Conservation (phyloP, 306 rosid species). For the Clitoria ternatea region DNA sequence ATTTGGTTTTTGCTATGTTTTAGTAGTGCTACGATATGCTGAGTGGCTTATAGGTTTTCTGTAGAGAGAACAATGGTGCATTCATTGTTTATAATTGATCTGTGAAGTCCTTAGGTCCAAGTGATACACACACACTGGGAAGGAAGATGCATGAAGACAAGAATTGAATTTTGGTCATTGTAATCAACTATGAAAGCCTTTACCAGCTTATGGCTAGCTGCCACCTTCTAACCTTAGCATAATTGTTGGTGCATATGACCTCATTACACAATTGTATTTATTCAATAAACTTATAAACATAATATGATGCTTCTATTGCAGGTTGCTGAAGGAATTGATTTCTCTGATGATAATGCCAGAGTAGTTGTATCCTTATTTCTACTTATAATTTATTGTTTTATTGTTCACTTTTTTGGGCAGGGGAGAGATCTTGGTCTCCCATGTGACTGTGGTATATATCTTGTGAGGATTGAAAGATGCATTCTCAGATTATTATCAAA, state of each 20-base stretch:
- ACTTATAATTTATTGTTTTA: background rate
- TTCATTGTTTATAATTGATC: background rate
- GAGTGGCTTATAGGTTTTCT: background rate
- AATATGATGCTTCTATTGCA: constrained; percentile 53
- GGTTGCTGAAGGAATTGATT: constrained; percentile 98
- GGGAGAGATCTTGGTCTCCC: constrained; percentile 3
- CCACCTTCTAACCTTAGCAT: background rate
- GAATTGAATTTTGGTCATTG: background rate
- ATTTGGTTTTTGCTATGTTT: constrained; percentile 9
- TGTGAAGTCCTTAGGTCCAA: background rate
- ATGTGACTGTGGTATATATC: background rate
- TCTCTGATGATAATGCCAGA: constrained; percentile 91
- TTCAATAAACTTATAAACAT: constrained; percentile 21
- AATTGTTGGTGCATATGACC: constrained; percentile 1
- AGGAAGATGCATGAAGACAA: background rate
- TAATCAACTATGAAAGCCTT: background rate
- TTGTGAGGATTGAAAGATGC: background rate
- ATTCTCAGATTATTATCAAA: constrained; percentile 10
- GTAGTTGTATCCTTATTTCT: constrained; percentile 81
- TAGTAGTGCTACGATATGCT: background rate
- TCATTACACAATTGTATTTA: constrained; percentile 16
- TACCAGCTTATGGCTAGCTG: background rate
- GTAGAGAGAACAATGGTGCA: too few relatives aligned
- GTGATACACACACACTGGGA: background rate
- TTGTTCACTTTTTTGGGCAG: background rate